These are phyloP conservation scores for Podosphaera xanthii DNA, from an alignment of 2,329 filamentous ascomycete genomes.

Conservation along the genomic window DNA sequence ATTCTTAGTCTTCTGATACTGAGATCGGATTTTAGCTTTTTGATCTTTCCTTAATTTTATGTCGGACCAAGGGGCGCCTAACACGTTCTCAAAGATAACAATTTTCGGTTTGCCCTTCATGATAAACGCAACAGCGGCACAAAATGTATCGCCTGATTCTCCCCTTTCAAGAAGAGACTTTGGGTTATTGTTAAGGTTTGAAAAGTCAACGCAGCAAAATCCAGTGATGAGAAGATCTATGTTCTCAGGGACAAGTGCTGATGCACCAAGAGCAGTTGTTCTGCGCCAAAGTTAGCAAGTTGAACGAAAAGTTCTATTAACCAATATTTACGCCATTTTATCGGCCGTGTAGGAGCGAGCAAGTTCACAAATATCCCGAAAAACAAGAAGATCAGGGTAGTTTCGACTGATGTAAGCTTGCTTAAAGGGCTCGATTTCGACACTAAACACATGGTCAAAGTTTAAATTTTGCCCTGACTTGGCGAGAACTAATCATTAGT, in stretches of 20 bases:
- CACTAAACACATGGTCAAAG: slow-evolving; percentile 33
- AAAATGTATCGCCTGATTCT: slow-evolving; percentile 43
- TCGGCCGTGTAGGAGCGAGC: background rate
- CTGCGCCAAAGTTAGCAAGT: slow-evolving; percentile 16
- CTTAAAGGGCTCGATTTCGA: slow-evolving; percentile 40
- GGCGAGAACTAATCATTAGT: slow-evolving; percentile 1
- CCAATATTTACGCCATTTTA: slow-evolving; percentile 5
- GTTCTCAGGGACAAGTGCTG: slow-evolving; percentile 28
- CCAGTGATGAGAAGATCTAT: slow-evolving; percentile 48
- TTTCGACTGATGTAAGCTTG: slow-evolving; percentile 42
- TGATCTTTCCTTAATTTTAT: slow-evolving; percentile 7
- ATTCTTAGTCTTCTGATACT: background rate
- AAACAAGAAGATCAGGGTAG: slow-evolving; percentile 27
- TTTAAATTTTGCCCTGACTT: slow-evolving; percentile 2
- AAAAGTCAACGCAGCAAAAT: slow-evolving; percentile 58
- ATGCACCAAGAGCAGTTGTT: slow-evolving; percentile 43
- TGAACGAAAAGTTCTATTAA: background rate
- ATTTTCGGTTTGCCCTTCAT: slow-evolving; percentile 32
- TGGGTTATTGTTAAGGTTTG: slow-evolving; percentile 33
- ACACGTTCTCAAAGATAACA: slow-evolving; percentile 52
- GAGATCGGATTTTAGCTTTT: background rate
- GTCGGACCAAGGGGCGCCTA: slow-evolving; percentile 31
- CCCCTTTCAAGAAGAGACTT: slow-evolving; percentile 30
- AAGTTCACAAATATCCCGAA: slow-evolving; percentile 35
- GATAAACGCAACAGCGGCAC: slow-evolving; percentile 34